These are phyloP conservation scores for Peniophora sp. DNA, from an alignment of 1,284 basidiomycete species.

Conservation along the genomic window DNA sequence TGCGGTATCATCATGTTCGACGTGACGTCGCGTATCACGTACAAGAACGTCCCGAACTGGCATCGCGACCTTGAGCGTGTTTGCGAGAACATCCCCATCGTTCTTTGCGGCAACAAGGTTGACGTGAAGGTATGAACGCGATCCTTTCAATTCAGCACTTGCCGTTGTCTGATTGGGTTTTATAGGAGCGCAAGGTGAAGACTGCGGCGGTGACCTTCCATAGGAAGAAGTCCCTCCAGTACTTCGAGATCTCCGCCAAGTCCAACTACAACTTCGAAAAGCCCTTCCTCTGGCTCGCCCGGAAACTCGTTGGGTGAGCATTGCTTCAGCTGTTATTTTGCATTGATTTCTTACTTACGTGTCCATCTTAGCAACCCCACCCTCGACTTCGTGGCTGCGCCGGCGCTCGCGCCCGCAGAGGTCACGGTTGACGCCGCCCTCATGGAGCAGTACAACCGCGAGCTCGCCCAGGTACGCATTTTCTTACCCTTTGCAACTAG, in stretches of 20 bases:
- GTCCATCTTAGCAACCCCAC: constrained; percentile 58
- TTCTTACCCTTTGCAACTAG: background rate
- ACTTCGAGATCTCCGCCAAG: constrained; percentile 99
- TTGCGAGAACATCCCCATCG: constrained; percentile 99
- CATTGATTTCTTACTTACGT: background rate
- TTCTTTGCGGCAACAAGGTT: constrained; percentile 99
- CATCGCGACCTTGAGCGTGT: constrained; percentile 99
- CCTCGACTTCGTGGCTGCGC: constrained; percentile 95
- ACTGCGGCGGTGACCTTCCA: constrained; percentile 99
- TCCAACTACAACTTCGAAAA: constrained; percentile 99
- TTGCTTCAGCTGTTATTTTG: background rate
- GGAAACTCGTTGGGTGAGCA: constrained; percentile 92
- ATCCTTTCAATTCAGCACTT: background rate
- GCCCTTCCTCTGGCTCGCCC: constrained; percentile 98
- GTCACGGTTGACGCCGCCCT: constrained; percentile 78
- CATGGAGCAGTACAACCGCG: constrained; percentile 79
- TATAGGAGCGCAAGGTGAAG: constrained; percentile 98
- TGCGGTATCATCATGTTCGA: constrained; percentile 99
- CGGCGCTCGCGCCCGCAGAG: constrained; percentile 93
- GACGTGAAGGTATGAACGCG: constrained; percentile 85
- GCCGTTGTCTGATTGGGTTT: constrained; percentile 1
- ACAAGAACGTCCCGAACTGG: constrained; percentile 99
- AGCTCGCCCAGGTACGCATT: constrained; percentile 59
- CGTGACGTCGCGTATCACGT: constrained; percentile 98
- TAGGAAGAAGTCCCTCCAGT: constrained; percentile 99